phyloP scores from a whole-genome alignment of 2,329 filamentous ascomycete genomes.

The Aurifilum marmelostoma region DNA sequence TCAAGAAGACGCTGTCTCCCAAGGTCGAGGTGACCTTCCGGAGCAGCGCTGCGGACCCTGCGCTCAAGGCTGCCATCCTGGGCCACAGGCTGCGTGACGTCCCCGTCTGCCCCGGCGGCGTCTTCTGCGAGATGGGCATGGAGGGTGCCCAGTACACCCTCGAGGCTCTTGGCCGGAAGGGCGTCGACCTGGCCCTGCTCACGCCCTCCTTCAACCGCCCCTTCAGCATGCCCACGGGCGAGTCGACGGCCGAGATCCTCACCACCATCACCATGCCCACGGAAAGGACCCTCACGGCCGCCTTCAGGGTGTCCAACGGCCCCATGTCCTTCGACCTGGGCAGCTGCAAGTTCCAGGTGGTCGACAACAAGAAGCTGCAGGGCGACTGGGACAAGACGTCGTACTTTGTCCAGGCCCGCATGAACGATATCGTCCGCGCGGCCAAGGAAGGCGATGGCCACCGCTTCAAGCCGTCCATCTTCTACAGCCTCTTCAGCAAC shows the following conservation, averaged over 20 bases:
- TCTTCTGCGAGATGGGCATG: slow-evolving; percentile 25
- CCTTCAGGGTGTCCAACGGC: slow-evolving; percentile 25
- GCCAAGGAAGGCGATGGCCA: slow-evolving; percentile 26
- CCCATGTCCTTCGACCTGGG: slow-evolving; percentile 24
- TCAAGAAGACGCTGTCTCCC: slow-evolving; percentile 23
- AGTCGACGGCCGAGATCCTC: slow-evolving; percentile 21
- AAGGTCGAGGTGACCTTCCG: slow-evolving; percentile 26
- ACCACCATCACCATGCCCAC: slow-evolving; percentile 24
- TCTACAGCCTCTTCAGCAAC: slow-evolving; percentile 35
- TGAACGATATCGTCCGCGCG: slow-evolving; percentile 18
- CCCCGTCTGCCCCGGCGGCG: slow-evolving; percentile 23
- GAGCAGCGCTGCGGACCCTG: slow-evolving; percentile 19
- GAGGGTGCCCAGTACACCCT: slow-evolving; percentile 23
- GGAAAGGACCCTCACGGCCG: slow-evolving; percentile 14
- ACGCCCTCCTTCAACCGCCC: slow-evolving; percentile 23
- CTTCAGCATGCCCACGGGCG: slow-evolving; percentile 22
- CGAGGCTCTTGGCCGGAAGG: slow-evolving; percentile 20
- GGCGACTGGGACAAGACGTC: slow-evolving; percentile 24
- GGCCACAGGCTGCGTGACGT: slow-evolving; percentile 26
- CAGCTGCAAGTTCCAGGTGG: slow-evolving; percentile 18
- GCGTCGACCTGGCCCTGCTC: slow-evolving; percentile 18
- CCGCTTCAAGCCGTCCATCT: slow-evolving; percentile 27
- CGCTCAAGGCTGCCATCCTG: slow-evolving; percentile 20
- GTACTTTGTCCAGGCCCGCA: slow-evolving; percentile 24
- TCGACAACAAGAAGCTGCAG: slow-evolving; percentile 21